Evolutionary conservation across 371 early-diverging fungal genomes (phyloP).

Genomic region (Circinella umbellata): DNA sequence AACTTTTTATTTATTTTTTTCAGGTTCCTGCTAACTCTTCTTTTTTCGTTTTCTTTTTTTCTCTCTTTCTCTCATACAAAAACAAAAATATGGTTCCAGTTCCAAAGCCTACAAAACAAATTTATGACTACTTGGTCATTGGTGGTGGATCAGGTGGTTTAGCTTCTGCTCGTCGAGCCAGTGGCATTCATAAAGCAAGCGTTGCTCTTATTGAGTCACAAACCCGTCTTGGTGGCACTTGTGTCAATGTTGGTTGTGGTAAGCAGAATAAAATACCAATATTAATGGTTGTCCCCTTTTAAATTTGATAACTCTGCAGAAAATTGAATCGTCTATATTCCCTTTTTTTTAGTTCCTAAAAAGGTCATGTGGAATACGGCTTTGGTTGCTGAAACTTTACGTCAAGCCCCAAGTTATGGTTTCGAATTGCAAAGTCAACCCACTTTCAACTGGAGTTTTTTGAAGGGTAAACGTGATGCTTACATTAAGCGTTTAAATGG

Average conservation of each 20-base stretch:
- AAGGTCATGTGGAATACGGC: conserved; percentile 98
- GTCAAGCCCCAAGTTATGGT: conserved; percentile 90
- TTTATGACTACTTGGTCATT: conserved; percentile 90
- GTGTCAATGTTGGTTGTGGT: conserved; percentile 96
- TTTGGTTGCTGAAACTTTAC: conserved; percentile 83
- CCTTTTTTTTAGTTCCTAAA: conserved; percentile 74
- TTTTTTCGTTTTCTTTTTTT: not conserved
- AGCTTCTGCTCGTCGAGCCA: conserved; percentile 93
- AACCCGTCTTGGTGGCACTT: conserved; percentile 90
- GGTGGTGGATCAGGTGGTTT: conserved; percentile 90
- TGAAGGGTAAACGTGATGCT: conserved; percentile 94
- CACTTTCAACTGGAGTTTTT: conserved; percentile 69
- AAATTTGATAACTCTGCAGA: too few species aligned
- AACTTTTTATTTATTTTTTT: too few species aligned
- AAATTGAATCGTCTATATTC: too few species aligned
- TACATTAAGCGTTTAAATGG: conserved; percentile 96
- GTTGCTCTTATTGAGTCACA: conserved; percentile 90
- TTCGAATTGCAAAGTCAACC: conserved; percentile 60
- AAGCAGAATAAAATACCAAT: too few species aligned
- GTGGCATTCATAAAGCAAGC: conserved; percentile 83
- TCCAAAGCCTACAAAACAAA: conserved; percentile 27
- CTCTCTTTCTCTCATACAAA: not conserved
- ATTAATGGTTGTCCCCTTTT: too few species aligned
- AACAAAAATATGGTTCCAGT: conserved; percentile 21
- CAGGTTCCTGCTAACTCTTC: not conserved